A percentile compares a stretch with the other conserved stretches of the same genome.
These are phyloP conservation scores for Candida xyloterini DNA, from an alignment of 805 yeast species.

Conservation along the genomic window DNA sequence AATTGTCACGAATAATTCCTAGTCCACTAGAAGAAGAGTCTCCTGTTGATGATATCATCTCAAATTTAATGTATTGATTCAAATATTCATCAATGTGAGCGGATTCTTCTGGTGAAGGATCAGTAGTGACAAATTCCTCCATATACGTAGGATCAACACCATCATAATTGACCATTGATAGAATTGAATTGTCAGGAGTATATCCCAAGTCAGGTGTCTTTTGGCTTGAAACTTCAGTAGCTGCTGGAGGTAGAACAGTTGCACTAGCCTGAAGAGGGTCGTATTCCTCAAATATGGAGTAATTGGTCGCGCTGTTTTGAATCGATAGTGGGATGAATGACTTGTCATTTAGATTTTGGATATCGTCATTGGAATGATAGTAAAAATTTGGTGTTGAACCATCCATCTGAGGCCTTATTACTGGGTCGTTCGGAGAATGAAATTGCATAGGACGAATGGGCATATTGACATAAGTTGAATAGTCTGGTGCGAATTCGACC, in stretches of 20 bases:
- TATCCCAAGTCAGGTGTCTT: slow-evolving; percentile 8
- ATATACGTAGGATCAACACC: slow-evolving; percentile 6
- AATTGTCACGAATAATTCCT: slow-evolving; percentile 1
- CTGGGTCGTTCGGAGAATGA: background rate
- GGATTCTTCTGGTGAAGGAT: slow-evolving; percentile 4
- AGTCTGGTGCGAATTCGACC: slow-evolving; percentile 1
- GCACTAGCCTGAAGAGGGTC: slow-evolving; percentile 6
- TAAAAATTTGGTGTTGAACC: slow-evolving; percentile 5
- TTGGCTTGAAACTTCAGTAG: slow-evolving; percentile 6
- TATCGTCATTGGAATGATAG: slow-evolving; percentile 14
- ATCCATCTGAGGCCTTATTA: background rate
- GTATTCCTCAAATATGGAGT: slow-evolving; percentile 12
- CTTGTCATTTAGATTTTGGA: slow-evolving; percentile 11
- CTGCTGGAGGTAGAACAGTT: background rate
- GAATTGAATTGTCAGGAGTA: slow-evolving; percentile 9
- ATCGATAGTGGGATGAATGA: slow-evolving; percentile 4
- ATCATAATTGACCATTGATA: slow-evolving; percentile 4
- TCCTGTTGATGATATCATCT: slow-evolving; percentile 14
- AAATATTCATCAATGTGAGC: slow-evolving; percentile 20
- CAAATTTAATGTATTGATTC: slow-evolving; percentile 21
- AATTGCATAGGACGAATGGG: background rate
- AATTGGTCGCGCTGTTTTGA: slow-evolving; percentile 8
- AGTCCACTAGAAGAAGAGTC: background rate
- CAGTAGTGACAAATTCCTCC: slow-evolving; percentile 11
- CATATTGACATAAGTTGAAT: background rate